A percentile compares a stretch with the other conserved stretches of the same genome.
Evolutionary conservation across 75 land plant genomes (phyloP).

Genomic region (Pseudotsuga menziesii): DNA sequence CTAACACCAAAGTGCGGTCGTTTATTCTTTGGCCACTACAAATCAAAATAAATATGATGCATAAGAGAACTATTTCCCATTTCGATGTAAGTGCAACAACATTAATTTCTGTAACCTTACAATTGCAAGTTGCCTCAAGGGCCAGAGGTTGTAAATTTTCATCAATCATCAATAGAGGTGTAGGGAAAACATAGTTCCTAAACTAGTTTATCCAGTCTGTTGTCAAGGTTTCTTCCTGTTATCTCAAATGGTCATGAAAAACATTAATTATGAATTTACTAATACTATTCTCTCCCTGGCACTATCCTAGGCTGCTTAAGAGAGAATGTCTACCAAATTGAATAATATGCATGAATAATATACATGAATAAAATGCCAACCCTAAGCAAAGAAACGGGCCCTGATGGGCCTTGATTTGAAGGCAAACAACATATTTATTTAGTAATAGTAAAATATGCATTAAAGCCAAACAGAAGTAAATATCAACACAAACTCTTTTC

Average conservation of each 20-base stretch:
- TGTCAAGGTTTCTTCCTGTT: no score
- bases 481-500: no score
- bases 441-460: no score
- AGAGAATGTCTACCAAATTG: background rate
- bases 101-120: conserved; percentile 31
- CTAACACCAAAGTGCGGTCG: conserved; percentile 83
- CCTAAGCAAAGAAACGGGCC: no score
- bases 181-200: conserved; percentile 31
- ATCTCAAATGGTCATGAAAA: conserved; percentile 7
- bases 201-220: conserved; percentile 74
- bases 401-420: no score
- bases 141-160: conserved; percentile 63
- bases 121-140: conserved; percentile 68
- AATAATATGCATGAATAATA: no score
- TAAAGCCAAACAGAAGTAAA: no score
- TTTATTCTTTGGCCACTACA: conserved; percentile 77
- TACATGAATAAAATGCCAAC: background rate
- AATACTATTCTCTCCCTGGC: background rate
- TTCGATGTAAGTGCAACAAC: background rate
- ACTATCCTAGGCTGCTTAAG: background rate
- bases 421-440: no score
- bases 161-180: conserved; percentile 87
- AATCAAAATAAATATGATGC: background rate
- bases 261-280: background rate
- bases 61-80: background rate